Percentiles rank a stretch among this genome's conserved stretches.
Evolutionary conservation across 768 basidiomycete genomes (phyloP).

Genomic region (Pisolithus albus): DNA sequence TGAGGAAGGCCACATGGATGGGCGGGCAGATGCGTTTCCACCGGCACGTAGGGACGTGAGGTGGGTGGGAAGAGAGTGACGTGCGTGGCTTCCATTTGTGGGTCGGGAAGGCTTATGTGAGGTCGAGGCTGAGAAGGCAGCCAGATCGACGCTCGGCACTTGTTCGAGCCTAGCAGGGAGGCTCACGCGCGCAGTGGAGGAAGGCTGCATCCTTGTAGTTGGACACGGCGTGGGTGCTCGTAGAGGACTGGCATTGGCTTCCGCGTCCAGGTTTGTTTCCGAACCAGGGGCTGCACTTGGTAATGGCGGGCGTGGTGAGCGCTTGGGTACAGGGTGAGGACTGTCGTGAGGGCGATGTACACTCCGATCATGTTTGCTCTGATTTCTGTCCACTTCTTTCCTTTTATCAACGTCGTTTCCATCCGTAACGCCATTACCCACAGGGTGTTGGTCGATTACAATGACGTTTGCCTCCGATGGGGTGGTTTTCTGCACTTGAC

Average conservation of each 20-base stretch:
- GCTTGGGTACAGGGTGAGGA: too few species aligned
- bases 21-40: neutral
- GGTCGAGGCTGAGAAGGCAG: slow-evolving; percentile 7
- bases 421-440: too few species aligned
- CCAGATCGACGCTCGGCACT: slow-evolving; percentile 21
- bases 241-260: slow-evolving; percentile 10
- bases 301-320: too few species aligned
- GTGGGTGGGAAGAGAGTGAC: slow-evolving; percentile 15
- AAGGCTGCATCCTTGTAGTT: slow-evolving; percentile 3
- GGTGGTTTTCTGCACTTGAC: neutral
- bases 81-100: neutral
- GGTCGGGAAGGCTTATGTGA: slow-evolving; percentile 9
- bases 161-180: slow-evolving; percentile 4
- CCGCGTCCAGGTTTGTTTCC: too few species aligned
- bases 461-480: neutral
- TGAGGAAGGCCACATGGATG: slow-evolving; percentile 1
- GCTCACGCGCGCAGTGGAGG: slow-evolving; percentile 8
- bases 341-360: too few species aligned
- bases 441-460: neutral
- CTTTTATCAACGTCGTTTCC: too few species aligned
- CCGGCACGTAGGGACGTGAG: slow-evolving; percentile 1
- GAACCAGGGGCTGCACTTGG: too few species aligned
- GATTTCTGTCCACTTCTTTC: too few species aligned
- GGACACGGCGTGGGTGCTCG: neutral
- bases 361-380: too few species aligned